phyloP scores from a whole-genome alignment of 768 basidiomycete genomes.

The Psilocybe cyanescens region DNA sequence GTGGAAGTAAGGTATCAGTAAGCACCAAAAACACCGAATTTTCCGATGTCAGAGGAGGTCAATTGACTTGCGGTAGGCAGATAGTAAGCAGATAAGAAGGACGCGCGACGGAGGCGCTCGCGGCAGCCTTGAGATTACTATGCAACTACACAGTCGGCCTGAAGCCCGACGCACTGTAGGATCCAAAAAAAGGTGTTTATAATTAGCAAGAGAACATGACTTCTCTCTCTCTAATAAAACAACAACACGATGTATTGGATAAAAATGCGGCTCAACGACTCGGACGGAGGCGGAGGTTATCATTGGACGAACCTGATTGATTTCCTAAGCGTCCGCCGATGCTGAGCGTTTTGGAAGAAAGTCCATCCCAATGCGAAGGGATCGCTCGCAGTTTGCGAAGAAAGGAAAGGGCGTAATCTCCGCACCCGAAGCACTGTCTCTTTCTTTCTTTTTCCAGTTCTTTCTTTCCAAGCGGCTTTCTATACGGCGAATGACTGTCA shows the following conservation, averaged over 20 bases:
- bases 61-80: background rate
- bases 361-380: background rate
- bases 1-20: background rate
- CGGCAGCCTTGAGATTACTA: too few species aligned
- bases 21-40: background rate
- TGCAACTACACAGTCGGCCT: background rate
- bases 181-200: too few species aligned
- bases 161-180: background rate
- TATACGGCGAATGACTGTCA: background rate
- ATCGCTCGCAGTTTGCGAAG: background rate
- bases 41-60: background rate
- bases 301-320: background rate
- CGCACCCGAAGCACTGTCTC: background rate
- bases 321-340: too few species aligned
- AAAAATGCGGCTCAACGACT: too few species aligned
- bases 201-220: too few species aligned
- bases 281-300: background rate
- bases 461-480: background rate
- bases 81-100: background rate
- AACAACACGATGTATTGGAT: too few species aligned
- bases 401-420: background rate
- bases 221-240: too few species aligned
- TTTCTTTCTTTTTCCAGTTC: background rate
- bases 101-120: background rate
- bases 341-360: too few species aligned